Conservation (phyloP, 1,139 yeast species). For the Kluyveromyces sp. region DNA sequence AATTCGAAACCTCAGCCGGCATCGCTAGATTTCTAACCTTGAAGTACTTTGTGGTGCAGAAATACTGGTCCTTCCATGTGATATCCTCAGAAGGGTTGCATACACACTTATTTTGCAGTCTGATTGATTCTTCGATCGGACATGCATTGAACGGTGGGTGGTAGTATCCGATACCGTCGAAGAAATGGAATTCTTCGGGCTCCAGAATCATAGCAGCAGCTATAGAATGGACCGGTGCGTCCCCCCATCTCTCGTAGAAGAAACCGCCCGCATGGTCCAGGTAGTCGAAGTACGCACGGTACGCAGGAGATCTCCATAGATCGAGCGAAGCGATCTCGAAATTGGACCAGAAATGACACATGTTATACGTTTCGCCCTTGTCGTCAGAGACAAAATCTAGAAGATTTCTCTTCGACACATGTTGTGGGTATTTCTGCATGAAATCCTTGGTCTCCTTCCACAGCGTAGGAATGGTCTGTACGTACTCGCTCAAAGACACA, state of each 20-base stretch:
- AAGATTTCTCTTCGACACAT: constrained; percentile 57
- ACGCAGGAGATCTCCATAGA: constrained; percentile 69
- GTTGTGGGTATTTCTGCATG: constrained; percentile 57
- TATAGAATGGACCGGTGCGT: constrained; percentile 84
- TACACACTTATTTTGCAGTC: constrained; percentile 51
- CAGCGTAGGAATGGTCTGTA: constrained; percentile 69
- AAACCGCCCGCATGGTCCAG: constrained; percentile 80
- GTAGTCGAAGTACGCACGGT: constrained; percentile 57
- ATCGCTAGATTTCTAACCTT: constrained; percentile 23
- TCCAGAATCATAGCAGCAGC: constrained; percentile 75
- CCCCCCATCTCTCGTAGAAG: constrained; percentile 91
- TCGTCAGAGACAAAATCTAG: constrained; percentile 69
- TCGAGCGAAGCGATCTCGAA: constrained; percentile 72
- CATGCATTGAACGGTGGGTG: constrained; percentile 76
- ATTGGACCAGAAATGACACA: constrained; percentile 86
- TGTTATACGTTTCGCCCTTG: constrained; percentile 58
- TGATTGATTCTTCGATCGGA: constrained; percentile 54
- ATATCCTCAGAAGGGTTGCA: constrained; percentile 48
- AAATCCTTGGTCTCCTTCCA: constrained; percentile 75
- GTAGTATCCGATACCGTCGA: constrained; percentile 76
- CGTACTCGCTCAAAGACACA: constrained; percentile 76
- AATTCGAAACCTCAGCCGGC: constrained; percentile 22
- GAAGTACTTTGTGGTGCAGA: constrained; percentile 32
- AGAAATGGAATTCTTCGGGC: constrained; percentile 62
- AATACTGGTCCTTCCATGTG: constrained; percentile 30